Base-by-base conservation (phyloP, 768 basidiomycete species). In the Strobilomyces confusus region DNA sequence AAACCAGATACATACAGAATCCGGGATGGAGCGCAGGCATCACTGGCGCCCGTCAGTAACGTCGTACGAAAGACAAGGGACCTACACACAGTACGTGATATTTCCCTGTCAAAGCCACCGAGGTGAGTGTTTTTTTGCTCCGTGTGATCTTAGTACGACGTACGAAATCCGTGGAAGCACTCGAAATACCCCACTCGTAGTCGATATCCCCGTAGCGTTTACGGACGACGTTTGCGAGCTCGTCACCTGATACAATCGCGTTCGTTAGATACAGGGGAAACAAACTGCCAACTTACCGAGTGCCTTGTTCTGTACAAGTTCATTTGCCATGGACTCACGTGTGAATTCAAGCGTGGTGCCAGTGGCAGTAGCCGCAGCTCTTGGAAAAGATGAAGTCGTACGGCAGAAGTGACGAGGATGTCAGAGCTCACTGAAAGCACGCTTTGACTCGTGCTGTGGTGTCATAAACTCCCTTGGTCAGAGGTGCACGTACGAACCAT, bases 131-230 rank as follows among this genome's bases (percentile, higher is more conserved):
- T 3, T 1, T 3, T 46, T 36, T n/a, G 12, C 34, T 17, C 23
- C 30, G 2, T 13, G 38, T 33, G 29, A 9, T 22, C 46, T 36
- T 34, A 26, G 22, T 9, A 22, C 15, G 7, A 72, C 86, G 73
- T 60, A 90, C 90, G 58, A 92, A 92, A 65, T 92, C 90, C 3
- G 90, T 92, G 5, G 88, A 92, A 13, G 87, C 89, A 42, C 77
- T 77, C 6, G 73, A 70, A 59, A 86, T 86, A 41, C 88, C 84
- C 77, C 80, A 83, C 55, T 80, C 77, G 61, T 83, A 80, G 63
- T 86, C 83, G 50, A 86, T 74, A 3, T 69, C 69, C 0, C 85
- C 87, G 53, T 83, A 86, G 50, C 80, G 80, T 55, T 79, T 82
- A 17, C 76, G 69, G 32, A 82, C 76, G 36, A 87, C 75, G 44